Evolutionary conservation across 2,329 filamentous ascomycete species (phyloP).

Genomic region (Hawksworthiomyces lignivorus): DNA sequence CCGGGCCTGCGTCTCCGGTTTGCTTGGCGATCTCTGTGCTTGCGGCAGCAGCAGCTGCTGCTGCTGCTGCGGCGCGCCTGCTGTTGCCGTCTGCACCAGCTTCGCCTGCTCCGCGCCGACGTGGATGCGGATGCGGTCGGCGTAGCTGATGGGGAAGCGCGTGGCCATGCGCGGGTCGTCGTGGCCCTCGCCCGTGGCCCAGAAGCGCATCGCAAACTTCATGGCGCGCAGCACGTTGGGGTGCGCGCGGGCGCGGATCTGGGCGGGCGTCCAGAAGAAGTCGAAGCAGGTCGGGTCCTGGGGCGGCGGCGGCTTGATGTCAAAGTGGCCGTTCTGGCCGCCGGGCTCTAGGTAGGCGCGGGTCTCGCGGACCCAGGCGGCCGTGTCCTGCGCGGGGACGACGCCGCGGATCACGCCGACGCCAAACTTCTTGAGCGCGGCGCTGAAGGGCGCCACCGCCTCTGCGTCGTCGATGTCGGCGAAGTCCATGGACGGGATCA

Average conservation of each 20-base stretch:
- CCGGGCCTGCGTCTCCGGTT: too few relatives aligned
- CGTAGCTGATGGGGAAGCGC: constrained; percentile 57
- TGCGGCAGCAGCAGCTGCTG: constrained; percentile 24
- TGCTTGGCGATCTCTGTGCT: too few relatives aligned
- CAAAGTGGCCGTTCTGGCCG: constrained; percentile 23
- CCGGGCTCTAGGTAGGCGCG: constrained; percentile 50
- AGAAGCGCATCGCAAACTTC: constrained; percentile 58
- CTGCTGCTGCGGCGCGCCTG: constrained; percentile 17
- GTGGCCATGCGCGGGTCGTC: constrained; percentile 51
- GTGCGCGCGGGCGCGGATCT: constrained; percentile 60
- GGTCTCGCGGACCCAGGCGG: constrained; percentile 51
- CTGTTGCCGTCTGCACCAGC: constrained; percentile 15
- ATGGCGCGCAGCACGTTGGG: constrained; percentile 56
- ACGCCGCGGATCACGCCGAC: constrained; percentile 60
- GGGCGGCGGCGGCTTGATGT: constrained; percentile 46
- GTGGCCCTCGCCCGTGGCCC: constrained; percentile 40
- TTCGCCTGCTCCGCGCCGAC: constrained; percentile 33
- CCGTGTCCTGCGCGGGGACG: constrained; percentile 47
- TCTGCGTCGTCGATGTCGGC: constrained; percentile 38
- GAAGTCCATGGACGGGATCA: constrained; percentile 51
- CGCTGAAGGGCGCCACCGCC: constrained; percentile 46
- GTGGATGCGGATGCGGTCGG: constrained; percentile 61
- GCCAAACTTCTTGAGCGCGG: constrained; percentile 53
- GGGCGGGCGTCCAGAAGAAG: constrained; percentile 65
- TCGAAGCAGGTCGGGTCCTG: constrained; percentile 64